Base-by-base conservation (phyloP, 225 moss, liverwort and hornwort genomes). In the Lunularia cruciata region DNA sequence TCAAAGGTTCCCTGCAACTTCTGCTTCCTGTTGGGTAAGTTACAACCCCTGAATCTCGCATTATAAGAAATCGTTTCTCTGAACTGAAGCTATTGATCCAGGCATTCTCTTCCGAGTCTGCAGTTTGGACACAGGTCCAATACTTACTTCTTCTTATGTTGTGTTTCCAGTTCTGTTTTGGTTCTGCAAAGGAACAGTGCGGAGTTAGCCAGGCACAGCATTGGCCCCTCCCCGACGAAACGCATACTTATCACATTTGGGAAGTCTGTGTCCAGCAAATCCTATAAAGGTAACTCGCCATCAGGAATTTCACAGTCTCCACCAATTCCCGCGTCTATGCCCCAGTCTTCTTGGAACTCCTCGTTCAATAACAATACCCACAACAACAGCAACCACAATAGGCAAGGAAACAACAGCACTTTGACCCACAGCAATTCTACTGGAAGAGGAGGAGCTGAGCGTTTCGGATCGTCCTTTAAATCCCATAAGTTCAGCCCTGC, bases 131-230 rank as follows among this genome's bases (percentile, higher is more conserved):
- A 57, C 27, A n/a, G 35, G 6, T 57, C 36, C 39, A 40, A 20
- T 4, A 25, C 3, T 40, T 22, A 8, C 23, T 46, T 9, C 45
- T 30, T n/a, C 16, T 46, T 46, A 9, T 45, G 12, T 28, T 15
- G 63, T 5, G 37, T 64, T 65, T 55, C 71, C 86, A 87, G 86
- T 20, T 84, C 86, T 3, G 79, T 84, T 11, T 68, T 87, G 75
- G 81, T 82, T 30, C 56, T 84, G 2, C 84, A 87, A 75, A 73
- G 79, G 39, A 84, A 76, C 68, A 87, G 86, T 67, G 81, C 81
- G 28, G 86, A 87, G 30, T 35, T 79, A 37, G 81, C 86, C 31
- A 84, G 74, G 72, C 83, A 79, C 43, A 72, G 84, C 56, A 69
- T 87, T n/a, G 33, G 74, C 52, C 49, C 79, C 0, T 72, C 81